Conservation (phyloP, 1,139 yeast genomes). For the Blastobotrys elegans region DNA sequence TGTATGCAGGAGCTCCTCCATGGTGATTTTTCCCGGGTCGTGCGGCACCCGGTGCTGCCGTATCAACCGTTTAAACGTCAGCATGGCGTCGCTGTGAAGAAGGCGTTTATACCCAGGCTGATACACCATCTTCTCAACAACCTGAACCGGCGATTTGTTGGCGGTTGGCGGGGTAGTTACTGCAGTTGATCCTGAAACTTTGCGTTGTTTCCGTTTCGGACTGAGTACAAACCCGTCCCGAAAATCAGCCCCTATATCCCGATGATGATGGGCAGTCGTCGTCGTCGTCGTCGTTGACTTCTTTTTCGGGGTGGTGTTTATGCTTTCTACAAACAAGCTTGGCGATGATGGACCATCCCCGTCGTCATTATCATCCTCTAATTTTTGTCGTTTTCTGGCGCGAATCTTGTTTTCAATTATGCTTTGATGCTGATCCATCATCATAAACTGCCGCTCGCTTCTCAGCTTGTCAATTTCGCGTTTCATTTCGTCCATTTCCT, state of each 20-base stretch:
- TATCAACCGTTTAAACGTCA: neutral
- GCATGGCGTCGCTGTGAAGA: too few species aligned
- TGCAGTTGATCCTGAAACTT: neutral
- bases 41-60: neutral
- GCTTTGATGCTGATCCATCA: slow-evolving; percentile 35
- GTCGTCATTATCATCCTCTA: neutral
- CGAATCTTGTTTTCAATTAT: slow-evolving; percentile 8
- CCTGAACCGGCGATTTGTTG: too few species aligned
- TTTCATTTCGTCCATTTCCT: slow-evolving; percentile 39
- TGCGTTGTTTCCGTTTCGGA: neutral
- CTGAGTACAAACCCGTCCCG: slow-evolving; percentile 4
- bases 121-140: too few species aligned
- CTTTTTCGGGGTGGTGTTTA: slow-evolving; percentile 1
- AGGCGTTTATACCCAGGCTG: too few species aligned
- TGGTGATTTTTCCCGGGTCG: neutral
- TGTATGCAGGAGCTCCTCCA: neutral
- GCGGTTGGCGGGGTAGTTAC: neutral
- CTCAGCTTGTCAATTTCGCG: slow-evolving; percentile 51
- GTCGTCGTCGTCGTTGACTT: neutral
- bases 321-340: neutral
- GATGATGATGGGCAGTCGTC: neutral
- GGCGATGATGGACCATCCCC: neutral
- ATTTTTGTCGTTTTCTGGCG: slow-evolving; percentile 1
- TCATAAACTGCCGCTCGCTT: slow-evolving; percentile 66
- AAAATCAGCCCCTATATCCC: slow-evolving; percentile 6